Conservation (phyloP, 331 rosid genomes). For the Quercus phellos region DNA sequence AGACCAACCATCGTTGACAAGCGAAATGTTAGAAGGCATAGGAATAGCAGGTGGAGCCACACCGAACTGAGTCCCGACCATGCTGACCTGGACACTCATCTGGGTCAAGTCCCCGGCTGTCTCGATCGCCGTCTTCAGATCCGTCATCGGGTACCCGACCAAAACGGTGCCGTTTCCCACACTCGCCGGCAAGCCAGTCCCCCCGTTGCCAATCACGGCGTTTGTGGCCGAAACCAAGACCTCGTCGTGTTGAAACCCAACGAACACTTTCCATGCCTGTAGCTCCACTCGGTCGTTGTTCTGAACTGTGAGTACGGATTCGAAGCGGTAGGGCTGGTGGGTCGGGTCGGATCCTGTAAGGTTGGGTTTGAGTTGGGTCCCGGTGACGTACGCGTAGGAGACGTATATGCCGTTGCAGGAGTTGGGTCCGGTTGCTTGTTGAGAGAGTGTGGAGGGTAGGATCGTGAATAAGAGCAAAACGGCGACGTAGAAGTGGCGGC, state of each 20-base stretch:
- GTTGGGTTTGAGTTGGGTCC: constrained; percentile 47
- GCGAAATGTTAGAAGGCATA: constrained; percentile 56
- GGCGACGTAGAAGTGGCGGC: constrained; percentile 18
- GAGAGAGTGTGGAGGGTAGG: constrained; percentile 24
- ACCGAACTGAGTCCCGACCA: constrained; percentile 74
- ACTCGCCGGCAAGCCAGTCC: constrained; percentile 45
- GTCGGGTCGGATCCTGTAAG: constrained; percentile 24
- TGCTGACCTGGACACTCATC: constrained; percentile 63
- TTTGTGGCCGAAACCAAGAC: constrained; percentile 63
- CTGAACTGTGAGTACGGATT: constrained; percentile 62
- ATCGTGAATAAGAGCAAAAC: constrained; percentile 14
- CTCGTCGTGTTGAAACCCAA: constrained; percentile 73
- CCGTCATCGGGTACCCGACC: constrained; percentile 71
- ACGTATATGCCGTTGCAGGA: constrained; percentile 67
- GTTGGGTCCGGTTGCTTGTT: constrained; percentile 35
- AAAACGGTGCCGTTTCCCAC: constrained; percentile 79
- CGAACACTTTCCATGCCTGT: constrained; percentile 79
- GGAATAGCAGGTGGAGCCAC: constrained; percentile 66
- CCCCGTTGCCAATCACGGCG: constrained; percentile 55
- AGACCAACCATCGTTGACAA: constrained; percentile 72
- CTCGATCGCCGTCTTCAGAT: constrained; percentile 83
- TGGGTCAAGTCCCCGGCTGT: constrained; percentile 86
- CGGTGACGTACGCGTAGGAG: constrained; percentile 51
- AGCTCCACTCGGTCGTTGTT: constrained; percentile 81
- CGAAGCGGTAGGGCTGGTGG: constrained; percentile 65